Evolutionary conservation across 805 yeast genomes (phyloP), one percentile per base, ranked within the genome.

Genomic region (Wickerhamiella galacta): DNA sequence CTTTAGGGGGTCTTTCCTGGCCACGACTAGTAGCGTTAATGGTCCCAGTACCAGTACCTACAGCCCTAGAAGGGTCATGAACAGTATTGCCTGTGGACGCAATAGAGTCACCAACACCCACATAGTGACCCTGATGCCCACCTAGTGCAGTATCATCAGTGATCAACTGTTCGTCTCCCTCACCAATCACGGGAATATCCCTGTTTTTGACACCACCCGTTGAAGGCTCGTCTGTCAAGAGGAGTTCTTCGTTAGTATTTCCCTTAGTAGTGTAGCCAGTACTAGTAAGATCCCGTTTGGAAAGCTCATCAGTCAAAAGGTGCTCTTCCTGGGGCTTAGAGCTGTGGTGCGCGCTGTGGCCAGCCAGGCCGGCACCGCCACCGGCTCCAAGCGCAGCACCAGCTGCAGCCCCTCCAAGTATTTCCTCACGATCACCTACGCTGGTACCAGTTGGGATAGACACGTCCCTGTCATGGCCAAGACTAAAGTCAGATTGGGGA

Each of bases 1-100:
- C 36, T 11, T 32, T 28, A 11, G 39, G 32, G 8, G 35, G 27
- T 6, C n/a, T 12, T 7, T 17, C 24, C 19, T 31, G 20, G n/a
- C 20, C 29, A 10, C 30, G 25, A 4, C 21, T 20, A 11, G 32
- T n/a, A n/a, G n/a, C n/a, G n/a, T n/a, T n/a, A n/a, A n/a, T n/a
- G n/a, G n/a, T n/a, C n/a, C n/a, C n/a, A n/a, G n/a, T n/a, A 6
- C 25, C 23, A 19, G 23, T 17, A n/a, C 23, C 23, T 11, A 23
- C 20, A 6, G 30, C 16, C 23, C 21, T 19, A 16, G 31, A 17
- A 3, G 30, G 16, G 16, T 10, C 30, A 6, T 9, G 21, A 3
- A 22, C 16, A 15, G 19, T 17, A 10, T 15, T 14, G 24, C 24
- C 31, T 6, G 17, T 19, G 12, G 20, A 22, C 5, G 14, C 20